Conservation (phyloP, 352 stramenopile species). For the Phytophthora tubulina region DNA sequence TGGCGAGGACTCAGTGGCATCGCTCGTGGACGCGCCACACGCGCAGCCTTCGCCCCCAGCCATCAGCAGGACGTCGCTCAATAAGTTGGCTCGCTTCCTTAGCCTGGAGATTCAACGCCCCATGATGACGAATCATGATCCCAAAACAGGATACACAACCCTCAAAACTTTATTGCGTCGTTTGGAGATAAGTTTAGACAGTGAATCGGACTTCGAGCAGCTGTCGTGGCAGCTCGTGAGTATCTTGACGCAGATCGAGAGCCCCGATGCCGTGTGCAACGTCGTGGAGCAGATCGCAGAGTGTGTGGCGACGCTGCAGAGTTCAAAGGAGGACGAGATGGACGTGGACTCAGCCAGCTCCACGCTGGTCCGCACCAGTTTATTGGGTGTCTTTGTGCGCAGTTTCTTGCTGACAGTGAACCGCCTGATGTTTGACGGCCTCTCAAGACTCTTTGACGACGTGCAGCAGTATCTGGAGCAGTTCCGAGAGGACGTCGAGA, state of each 20-base stretch:
- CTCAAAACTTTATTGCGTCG: slow-evolving; percentile 58
- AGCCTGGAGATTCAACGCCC: slow-evolving; percentile 65
- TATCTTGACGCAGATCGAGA: slow-evolving; percentile 65
- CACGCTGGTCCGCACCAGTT: slow-evolving; percentile 58
- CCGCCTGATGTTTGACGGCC: slow-evolving; percentile 71
- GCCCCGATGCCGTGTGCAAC: slow-evolving; percentile 70
- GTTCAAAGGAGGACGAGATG: slow-evolving; percentile 19
- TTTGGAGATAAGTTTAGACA: slow-evolving; percentile 51
- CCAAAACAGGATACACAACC: slow-evolving; percentile 30
- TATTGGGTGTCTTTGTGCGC: slow-evolving; percentile 78
- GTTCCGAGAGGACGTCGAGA: slow-evolving; percentile 50
- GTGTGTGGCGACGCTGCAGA: slow-evolving; percentile 59
- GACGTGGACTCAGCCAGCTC: slow-evolving; percentile 57
- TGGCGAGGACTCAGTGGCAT: slow-evolving; percentile 37
- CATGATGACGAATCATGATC: slow-evolving; percentile 18
- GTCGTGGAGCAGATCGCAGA: slow-evolving; percentile 73
- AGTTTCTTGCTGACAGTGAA: slow-evolving; percentile 71
- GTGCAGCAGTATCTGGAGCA: slow-evolving; percentile 61
- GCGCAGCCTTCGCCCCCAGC: slow-evolving; percentile 1
- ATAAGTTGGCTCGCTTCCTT: slow-evolving; percentile 63
- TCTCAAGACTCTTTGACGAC: slow-evolving; percentile 76
- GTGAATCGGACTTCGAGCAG: slow-evolving; percentile 48
- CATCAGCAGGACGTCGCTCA: slow-evolving; percentile 50
- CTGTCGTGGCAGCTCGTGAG: slow-evolving; percentile 60
- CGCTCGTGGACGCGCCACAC: slow-evolving; percentile 25